phyloP scores from a whole-genome alignment of 1,139 yeast species.

The Blastobotrys elegans region DNA sequence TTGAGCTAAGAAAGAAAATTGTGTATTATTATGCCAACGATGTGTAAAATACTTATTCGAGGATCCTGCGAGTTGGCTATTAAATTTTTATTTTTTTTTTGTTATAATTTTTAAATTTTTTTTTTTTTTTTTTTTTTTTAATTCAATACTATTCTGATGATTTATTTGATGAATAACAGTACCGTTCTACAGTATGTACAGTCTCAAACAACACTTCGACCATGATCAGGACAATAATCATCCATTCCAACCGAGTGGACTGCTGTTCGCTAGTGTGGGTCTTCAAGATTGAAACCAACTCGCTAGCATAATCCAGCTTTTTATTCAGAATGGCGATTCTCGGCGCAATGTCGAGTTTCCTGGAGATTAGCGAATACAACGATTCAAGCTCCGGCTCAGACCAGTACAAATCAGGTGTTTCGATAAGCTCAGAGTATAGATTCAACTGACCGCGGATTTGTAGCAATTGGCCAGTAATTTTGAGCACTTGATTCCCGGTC shows the following conservation, averaged over 20 bases:
- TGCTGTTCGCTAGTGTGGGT: conserved; percentile 72
- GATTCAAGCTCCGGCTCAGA: conserved; percentile 78
- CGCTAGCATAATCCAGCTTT: conserved; percentile 84
- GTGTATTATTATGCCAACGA: not conserved
- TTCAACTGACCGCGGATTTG: conserved; percentile 76
- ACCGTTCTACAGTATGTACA: conserved; percentile 52
- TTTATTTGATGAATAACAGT: conserved; percentile 15
- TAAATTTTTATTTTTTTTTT: not conserved
- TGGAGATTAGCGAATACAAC: conserved; percentile 65
- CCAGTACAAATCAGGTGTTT: conserved; percentile 92
- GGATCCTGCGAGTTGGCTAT: too few species aligned
- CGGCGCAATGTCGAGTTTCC: conserved; percentile 67
- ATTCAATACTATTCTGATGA: not conserved
- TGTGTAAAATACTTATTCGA: too few species aligned
- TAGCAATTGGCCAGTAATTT: conserved; percentile 68
- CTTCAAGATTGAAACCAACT: conserved; percentile 74
- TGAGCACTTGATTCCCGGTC: conserved; percentile 58
- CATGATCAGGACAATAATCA: conserved; percentile 73
- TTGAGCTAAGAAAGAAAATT: conserved; percentile 13
- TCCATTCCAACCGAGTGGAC: conserved; percentile 78
- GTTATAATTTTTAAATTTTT: not conserved
- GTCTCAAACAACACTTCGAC: conserved; percentile 80
- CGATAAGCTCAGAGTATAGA: conserved; percentile 81
- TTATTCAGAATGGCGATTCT: conserved; percentile 75
- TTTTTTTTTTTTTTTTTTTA: not conserved